Evolutionary conservation across 2,329 filamentous ascomycete genomes (phyloP).

Genomic region (Hypocreales sp.): DNA sequence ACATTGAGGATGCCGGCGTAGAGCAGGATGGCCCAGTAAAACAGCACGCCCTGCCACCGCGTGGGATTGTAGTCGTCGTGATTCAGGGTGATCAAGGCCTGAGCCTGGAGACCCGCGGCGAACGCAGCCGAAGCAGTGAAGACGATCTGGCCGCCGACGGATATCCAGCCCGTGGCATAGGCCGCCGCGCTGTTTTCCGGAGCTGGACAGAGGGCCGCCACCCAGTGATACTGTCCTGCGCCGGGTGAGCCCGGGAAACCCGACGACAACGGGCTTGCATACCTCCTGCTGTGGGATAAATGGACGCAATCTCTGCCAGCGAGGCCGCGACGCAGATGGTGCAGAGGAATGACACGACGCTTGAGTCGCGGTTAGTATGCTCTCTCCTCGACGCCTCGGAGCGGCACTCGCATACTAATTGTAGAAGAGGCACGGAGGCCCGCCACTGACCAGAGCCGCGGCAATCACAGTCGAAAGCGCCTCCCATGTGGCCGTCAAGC

Average conservation of each 20-base stretch:
- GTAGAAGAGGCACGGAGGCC: slow-evolving; percentile 29
- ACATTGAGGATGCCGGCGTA: slow-evolving; percentile 24
- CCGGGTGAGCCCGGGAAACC: too few species aligned
- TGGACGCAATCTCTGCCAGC: slow-evolving; percentile 22
- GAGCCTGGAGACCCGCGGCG: slow-evolving; percentile 25
- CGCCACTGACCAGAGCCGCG: slow-evolving; percentile 25
- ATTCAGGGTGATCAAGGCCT: slow-evolving; percentile 26
- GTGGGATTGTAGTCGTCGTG: slow-evolving; percentile 20
- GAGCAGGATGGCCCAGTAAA: slow-evolving; percentile 27
- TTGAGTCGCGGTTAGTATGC: slow-evolving; percentile 7
- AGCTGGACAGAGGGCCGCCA: slow-evolving; percentile 16
- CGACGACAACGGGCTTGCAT: too few species aligned
- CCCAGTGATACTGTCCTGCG: slow-evolving; percentile 29
- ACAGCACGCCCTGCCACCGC: slow-evolving; percentile 29
- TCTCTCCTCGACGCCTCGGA: not conserved
- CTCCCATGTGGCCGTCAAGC: slow-evolving; percentile 36
- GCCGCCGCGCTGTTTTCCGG: slow-evolving; percentile 3
- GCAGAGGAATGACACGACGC: slow-evolving; percentile 24
- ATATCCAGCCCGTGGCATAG: slow-evolving; percentile 24
- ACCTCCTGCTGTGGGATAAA: slow-evolving; percentile 19
- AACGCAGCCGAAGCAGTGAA: slow-evolving; percentile 31
- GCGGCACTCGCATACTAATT: slow-evolving; percentile 16
- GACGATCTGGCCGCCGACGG: slow-evolving; percentile 27
- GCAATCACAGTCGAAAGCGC: slow-evolving; percentile 29
- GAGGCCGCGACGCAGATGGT: slow-evolving; percentile 22